phyloP scores from a whole-genome alignment of 441 rosid genomes.

The Populus hybrid region DNA sequence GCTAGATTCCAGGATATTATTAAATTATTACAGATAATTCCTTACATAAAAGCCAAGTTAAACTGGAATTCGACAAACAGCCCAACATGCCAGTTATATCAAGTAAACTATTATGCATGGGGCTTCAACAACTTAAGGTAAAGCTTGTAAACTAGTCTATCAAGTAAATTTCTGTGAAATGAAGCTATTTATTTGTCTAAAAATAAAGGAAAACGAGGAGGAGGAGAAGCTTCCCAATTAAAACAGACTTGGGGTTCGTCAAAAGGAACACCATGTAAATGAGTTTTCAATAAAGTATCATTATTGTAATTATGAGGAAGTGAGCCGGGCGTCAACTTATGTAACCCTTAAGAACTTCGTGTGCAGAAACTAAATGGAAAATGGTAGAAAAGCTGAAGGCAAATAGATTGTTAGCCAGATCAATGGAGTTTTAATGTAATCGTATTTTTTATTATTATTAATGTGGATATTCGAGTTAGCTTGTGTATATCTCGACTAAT shows the following conservation, averaged over 20 bases:
- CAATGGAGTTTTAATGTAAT: too few species aligned
- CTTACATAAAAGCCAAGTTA: neutral
- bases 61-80: neutral
- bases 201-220: neutral
- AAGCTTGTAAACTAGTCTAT: neutral
- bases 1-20: neutral
- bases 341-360: too few species aligned
- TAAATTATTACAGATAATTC: neutral
- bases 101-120: too few species aligned
- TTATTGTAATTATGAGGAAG: too few species aligned
- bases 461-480: too few species aligned
- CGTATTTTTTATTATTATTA: too few species aligned
- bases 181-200: neutral
- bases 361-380: too few species aligned
- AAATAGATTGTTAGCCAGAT: too few species aligned
- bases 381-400: too few species aligned
- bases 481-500: accelerated
- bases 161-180: neutral
- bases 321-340: too few species aligned
- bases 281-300: too few species aligned
- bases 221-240: neutral
- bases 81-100: neutral
- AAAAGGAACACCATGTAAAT: neutral
- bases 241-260: neutral
- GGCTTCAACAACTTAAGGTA: neutral